Percentiles rank a stretch among this genome's conserved stretches.
Evolutionary conservation across 495 filamentous ascomycete genomes (phyloP).

Genomic region (Trichocladium uniseriatum): DNA sequence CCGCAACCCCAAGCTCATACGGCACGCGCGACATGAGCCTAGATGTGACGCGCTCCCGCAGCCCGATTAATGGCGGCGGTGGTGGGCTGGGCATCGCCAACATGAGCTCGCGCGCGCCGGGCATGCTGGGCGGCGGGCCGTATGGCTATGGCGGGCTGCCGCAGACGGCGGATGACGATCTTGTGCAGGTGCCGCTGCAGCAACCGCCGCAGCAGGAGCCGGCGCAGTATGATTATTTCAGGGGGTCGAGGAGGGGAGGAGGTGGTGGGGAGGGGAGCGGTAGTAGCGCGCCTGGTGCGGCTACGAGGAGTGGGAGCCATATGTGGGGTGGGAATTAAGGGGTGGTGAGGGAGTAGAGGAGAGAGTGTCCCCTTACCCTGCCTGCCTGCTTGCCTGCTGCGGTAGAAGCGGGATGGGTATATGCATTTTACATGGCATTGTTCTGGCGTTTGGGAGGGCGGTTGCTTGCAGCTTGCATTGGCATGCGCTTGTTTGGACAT

Average conservation of each 20-base stretch:
- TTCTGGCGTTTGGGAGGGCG: slow-evolving; percentile 4
- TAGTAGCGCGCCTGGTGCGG: slow-evolving; percentile 9
- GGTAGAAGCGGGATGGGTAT: too few species aligned
- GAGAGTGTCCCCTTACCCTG: neutral
- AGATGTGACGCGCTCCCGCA: slow-evolving; percentile 14
- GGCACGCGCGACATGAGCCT: slow-evolving; percentile 26
- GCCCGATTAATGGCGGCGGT: neutral
- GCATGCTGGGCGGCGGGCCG: slow-evolving; percentile 43
- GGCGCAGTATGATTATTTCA: slow-evolving; percentile 30
- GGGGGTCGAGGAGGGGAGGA: slow-evolving; percentile 12
- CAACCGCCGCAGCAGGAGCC: slow-evolving; percentile 10
- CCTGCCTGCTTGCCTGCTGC: too few species aligned
- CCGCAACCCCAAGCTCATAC: slow-evolving; percentile 12
- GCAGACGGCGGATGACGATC: slow-evolving; percentile 35
- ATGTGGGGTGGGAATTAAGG: slow-evolving; percentile 23
- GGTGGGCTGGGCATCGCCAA: neutral
- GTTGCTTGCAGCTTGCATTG: neutral
- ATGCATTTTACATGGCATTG: neutral
- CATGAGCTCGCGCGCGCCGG: slow-evolving; percentile 16
- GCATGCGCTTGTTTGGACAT: slow-evolving; percentile 7
- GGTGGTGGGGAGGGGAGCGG: slow-evolving; percentile 4
- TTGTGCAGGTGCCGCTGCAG: slow-evolving; percentile 23
- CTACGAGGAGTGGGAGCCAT: slow-evolving; percentile 8
- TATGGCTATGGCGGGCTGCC: slow-evolving; percentile 45
- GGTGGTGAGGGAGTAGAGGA: neutral